Evolutionary conservation across 2,329 filamentous ascomycete species (phyloP).

Genomic region (Cylindrodendrum hubeiense): DNA sequence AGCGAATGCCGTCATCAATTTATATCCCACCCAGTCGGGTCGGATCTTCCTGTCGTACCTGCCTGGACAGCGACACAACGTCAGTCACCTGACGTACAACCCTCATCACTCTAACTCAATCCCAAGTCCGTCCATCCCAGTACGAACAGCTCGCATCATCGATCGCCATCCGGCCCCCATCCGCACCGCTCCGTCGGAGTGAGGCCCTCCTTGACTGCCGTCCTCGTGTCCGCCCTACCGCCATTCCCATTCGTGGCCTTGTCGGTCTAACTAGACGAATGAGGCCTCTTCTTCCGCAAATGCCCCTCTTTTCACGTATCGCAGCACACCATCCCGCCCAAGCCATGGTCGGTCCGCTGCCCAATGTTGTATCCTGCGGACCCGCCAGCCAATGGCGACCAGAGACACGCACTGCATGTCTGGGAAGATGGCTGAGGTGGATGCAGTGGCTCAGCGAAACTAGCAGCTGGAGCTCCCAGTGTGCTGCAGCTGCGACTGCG

Average conservation of each 20-base stretch:
- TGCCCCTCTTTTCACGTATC: slow-evolving; percentile 40
- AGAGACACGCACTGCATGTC: slow-evolving; percentile 24
- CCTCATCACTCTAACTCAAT: slow-evolving; percentile 1
- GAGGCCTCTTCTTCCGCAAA: slow-evolving; percentile 36
- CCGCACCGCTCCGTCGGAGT: slow-evolving; percentile 29
- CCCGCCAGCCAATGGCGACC: slow-evolving; percentile 30
- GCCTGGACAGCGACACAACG: background rate
- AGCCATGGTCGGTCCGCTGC: slow-evolving; percentile 29
- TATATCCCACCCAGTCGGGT: background rate
- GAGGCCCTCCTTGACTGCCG: slow-evolving; percentile 27
- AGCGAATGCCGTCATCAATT: background rate
- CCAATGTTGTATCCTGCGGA: slow-evolving; percentile 29
- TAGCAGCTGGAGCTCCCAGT: slow-evolving; percentile 19
- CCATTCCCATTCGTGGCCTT: slow-evolving; percentile 41
- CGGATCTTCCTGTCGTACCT: background rate
- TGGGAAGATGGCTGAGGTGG: slow-evolving; percentile 23
- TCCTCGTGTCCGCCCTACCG: slow-evolving; percentile 26
- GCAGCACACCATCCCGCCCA: slow-evolving; percentile 35
- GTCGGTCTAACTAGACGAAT: slow-evolving; percentile 28
- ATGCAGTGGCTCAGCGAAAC: slow-evolving; percentile 31
- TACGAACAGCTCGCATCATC: background rate
- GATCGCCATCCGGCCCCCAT: slow-evolving; percentile 34
- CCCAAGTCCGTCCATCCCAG: background rate
- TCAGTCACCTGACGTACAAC: slow-evolving; percentile 11
- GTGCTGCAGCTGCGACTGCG: slow-evolving; percentile 20